Base-by-base conservation (phyloP, 805 yeast genomes). In the Lachancea mirantina region DNA sequence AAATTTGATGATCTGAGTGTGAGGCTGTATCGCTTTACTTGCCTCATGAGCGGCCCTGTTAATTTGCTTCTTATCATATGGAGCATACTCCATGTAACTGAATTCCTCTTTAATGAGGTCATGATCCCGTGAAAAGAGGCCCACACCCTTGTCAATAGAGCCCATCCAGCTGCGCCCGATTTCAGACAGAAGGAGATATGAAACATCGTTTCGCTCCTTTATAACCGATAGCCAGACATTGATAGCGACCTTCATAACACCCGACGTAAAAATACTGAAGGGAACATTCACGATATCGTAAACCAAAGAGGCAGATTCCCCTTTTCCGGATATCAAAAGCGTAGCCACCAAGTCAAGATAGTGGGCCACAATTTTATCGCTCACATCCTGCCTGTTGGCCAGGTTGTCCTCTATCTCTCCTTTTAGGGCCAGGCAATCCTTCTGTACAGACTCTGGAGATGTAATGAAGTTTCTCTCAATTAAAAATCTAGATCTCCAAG, bases 21-120 rank as follows among this genome's bases (percentile, higher is more conserved):
- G 96, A 0, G 94, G 83, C 34, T 76, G 75, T 36, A 74, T 59
- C 4, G 65, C 54, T 32, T 66, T 61, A 4, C 70, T 65, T 1
- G 78, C 75, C 2, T 53, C 42, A 2, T 59, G 55, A 0, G 84
- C 76, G 20, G 63, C 59, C 39, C 70, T 73, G 34, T 72, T 71
- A 6, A 78, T 67, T 5, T 64, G 67, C 27, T 65, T 64, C 43
- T 75, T 78, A 57, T 81, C 78, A 28, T 94, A 77, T 8, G 98
- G 96, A 1, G 87, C 62, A 47, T 92, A 92, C 42, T 84, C 92
- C 98, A 92, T 92, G 32, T 66, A 68, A 42, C 72, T 61, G 54
- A 66, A 78, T 35, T 78, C 83, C 15, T 89, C 78, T 35, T 67
- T 62, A 1, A 46, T 49, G 5, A 74, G 52, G 52, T 87, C 94